Percentiles rank a stretch among this genome's conserved stretches.
These are phyloP conservation scores for Chaetomiaceae sp. DNA, from an alignment of 2,329 filamentous ascomycete species.

Conservation along the genomic window DNA sequence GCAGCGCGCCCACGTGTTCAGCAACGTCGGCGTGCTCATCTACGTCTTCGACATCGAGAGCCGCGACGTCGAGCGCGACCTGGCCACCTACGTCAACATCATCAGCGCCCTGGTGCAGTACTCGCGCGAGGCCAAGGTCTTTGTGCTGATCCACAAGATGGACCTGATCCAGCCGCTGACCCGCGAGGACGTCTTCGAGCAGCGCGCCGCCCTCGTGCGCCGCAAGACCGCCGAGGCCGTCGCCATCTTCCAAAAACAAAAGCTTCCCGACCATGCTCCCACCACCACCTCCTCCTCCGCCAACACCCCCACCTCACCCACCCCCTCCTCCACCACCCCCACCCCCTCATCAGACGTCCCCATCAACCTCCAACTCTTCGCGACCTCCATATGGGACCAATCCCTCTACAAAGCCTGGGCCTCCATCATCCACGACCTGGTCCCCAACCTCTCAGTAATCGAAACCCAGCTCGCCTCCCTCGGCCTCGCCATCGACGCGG, in stretches of 20 bases:
- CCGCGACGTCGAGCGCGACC: conserved; percentile 85
- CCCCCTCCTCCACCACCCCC: conserved; percentile 20
- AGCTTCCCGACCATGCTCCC: conserved; percentile 25
- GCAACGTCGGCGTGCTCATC: conserved; percentile 91
- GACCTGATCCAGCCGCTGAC: conserved; percentile 80
- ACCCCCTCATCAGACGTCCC: conserved; percentile 24
- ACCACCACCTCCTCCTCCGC: conserved; percentile 11
- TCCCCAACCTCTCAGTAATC: conserved; percentile 87
- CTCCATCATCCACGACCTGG: conserved; percentile 92
- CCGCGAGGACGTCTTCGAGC: conserved; percentile 76
- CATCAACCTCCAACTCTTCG: conserved; percentile 78
- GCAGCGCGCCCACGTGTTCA: conserved; percentile 94
- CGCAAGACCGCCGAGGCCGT: conserved; percentile 60
- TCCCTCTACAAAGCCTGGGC: conserved; percentile 98
- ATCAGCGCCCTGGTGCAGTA: conserved; percentile 83
- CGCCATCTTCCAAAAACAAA: conserved; percentile 30
- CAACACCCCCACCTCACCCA: conserved; percentile 22
- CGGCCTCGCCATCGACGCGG: conserved; percentile 79
- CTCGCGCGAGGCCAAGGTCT: conserved; percentile 74
- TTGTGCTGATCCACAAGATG: conserved; percentile 98
- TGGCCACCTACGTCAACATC: conserved; percentile 87
- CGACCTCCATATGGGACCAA: conserved; percentile 98
- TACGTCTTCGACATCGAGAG: conserved; percentile 99
- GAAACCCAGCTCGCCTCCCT: conserved; percentile 79
- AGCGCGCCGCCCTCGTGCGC: conserved; percentile 70